Conservation (phyloP, 345 rosid species). For the Boechera divaricarpa region DNA sequence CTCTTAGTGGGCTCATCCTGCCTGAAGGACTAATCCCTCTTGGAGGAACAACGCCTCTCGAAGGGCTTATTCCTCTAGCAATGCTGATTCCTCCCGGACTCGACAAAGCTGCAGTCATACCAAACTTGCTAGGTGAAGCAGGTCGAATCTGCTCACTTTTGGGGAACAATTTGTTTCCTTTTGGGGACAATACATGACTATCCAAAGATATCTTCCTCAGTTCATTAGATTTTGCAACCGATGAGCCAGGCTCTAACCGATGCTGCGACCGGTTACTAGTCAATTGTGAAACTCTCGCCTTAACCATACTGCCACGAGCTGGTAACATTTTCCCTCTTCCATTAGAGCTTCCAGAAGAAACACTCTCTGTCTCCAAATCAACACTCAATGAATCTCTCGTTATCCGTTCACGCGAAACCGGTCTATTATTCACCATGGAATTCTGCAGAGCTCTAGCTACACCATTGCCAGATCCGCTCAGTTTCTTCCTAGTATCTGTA, state of each 20-base stretch:
- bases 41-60: slow-evolving; percentile 45
- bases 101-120: slow-evolving; percentile 47
- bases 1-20: slow-evolving; percentile 56
- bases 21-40: slow-evolving; percentile 47
- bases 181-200: slow-evolving; percentile 63
- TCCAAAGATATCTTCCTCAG: slow-evolving; percentile 56
- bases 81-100: slow-evolving; percentile 50
- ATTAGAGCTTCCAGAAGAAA: slow-evolving; percentile 63
- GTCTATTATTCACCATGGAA: slow-evolving; percentile 54
- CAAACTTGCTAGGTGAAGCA: slow-evolving; percentile 73
- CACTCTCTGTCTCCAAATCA: slow-evolving; percentile 53
- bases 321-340: slow-evolving; percentile 42
- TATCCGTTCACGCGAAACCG: slow-evolving; percentile 40
- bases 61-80: slow-evolving; percentile 62
- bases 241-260: slow-evolving; percentile 54
- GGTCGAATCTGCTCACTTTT: slow-evolving; percentile 59
- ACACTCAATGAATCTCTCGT: slow-evolving; percentile 46
- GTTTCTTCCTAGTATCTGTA: slow-evolving; percentile 55
- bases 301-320: slow-evolving; percentile 53
- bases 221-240: slow-evolving; percentile 46
- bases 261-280: slow-evolving; percentile 53
- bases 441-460: slow-evolving; percentile 66
- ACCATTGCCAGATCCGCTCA: slow-evolving; percentile 55
- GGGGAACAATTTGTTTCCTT: slow-evolving; percentile 68
- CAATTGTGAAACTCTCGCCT: slow-evolving; percentile 66